phyloP scores from a whole-genome alignment of 352 stramenopile species.

The Pythium phragmiticola region DNA sequence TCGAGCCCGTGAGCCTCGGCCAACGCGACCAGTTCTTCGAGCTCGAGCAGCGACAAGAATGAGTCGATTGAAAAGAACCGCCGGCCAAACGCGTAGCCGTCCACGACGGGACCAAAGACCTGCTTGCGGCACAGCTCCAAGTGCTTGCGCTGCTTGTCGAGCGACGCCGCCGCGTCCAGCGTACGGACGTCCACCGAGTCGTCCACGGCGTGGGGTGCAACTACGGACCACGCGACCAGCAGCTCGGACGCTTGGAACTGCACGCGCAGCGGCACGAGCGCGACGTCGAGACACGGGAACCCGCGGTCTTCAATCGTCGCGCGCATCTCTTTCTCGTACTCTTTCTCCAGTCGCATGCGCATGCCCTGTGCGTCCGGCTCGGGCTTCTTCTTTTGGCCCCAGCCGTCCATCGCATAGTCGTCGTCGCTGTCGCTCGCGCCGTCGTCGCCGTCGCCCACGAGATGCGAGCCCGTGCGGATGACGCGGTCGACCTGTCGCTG shows the following conservation, averaged over 20 bases:
- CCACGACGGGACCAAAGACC: slow-evolving; percentile 23
- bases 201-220: slow-evolving; percentile 5
- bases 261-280: slow-evolving; percentile 32
- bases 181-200: background rate
- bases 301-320: slow-evolving; percentile 30
- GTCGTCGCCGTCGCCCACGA: background rate
- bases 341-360: slow-evolving; percentile 21
- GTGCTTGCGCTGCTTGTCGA: slow-evolving; percentile 17
- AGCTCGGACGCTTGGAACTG: slow-evolving; percentile 50
- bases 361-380: slow-evolving; percentile 6
- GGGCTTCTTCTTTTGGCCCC: background rate
- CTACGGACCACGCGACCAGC: slow-evolving; percentile 32
- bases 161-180: slow-evolving; percentile 7
- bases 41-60: slow-evolving; percentile 50
- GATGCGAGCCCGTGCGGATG: background rate
- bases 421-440: background rate
- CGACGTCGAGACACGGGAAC: slow-evolving; percentile 34
- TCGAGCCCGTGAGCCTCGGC: slow-evolving; percentile 30
- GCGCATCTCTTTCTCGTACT: slow-evolving; percentile 42
- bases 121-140: slow-evolving; percentile 22
- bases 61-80: slow-evolving; percentile 56
- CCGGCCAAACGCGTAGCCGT: slow-evolving; percentile 66
- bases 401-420: background rate
- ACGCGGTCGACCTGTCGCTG: slow-evolving; percentile 1
- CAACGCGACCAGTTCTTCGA: slow-evolving; percentile 39